These are phyloP conservation scores for rapeseed (Brassica napus) DNA, from an alignment of 345 rosid genomes.

Conservation along the genomic window DNA sequence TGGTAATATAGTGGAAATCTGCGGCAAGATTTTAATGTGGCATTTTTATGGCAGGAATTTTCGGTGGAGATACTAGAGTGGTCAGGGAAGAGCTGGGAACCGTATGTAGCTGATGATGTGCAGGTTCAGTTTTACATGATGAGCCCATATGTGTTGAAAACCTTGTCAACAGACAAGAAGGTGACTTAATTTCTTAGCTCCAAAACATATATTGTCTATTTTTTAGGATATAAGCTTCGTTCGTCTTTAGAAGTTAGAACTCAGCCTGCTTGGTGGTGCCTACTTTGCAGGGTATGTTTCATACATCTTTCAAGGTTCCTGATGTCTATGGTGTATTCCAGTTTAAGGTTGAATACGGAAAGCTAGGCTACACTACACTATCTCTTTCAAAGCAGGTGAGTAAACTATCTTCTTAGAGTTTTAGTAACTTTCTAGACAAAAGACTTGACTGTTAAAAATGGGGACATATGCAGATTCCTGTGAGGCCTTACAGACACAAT, in stretches of 20 bases:
- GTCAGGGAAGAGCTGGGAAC: slow-evolving; percentile 76
- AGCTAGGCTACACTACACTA: slow-evolving; percentile 66
- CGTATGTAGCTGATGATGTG: slow-evolving; percentile 63
- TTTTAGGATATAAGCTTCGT: background rate
- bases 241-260: slow-evolving; percentile 6
- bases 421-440: background rate
- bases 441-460: background rate
- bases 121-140: slow-evolving; percentile 80
- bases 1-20: slow-evolving; percentile 17
- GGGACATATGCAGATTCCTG: slow-evolving; percentile 58
- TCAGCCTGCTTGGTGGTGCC: slow-evolving; percentile 16
- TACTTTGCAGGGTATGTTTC: slow-evolving; percentile 58
- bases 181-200: slow-evolving; percentile 32
- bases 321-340: slow-evolving; percentile 81
- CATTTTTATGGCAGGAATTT: slow-evolving; percentile 48
- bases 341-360: slow-evolving; percentile 71
- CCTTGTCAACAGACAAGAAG: slow-evolving; percentile 57
- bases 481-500: slow-evolving; percentile 68
- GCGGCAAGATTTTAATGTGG: slow-evolving; percentile 2
- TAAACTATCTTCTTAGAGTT: slow-evolving; percentile 8
- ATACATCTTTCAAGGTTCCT: slow-evolving; percentile 68
- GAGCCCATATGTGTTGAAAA: slow-evolving; percentile 73
- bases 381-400: slow-evolving; percentile 70
- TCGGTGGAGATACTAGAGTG: slow-evolving; percentile 64
- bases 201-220: background rate